These are phyloP conservation scores for Luffa aegyptiaca DNA, from an alignment of 306 rosid genomes.

Conservation along the genomic window DNA sequence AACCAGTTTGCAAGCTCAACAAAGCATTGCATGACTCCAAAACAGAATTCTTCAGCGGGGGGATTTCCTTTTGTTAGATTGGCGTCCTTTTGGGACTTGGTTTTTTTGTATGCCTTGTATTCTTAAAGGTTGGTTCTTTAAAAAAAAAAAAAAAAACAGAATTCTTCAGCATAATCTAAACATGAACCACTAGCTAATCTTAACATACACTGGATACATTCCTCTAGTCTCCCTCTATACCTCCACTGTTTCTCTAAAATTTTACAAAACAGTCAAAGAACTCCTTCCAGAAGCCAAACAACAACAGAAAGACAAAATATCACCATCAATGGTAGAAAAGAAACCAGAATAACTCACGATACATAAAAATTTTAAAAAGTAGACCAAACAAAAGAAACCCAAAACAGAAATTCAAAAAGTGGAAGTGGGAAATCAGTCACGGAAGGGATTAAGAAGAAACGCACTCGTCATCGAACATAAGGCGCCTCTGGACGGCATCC, in stretches of 20 bases:
- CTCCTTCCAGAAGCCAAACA: background rate
- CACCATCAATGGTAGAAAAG: background rate
- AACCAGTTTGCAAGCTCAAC: background rate
- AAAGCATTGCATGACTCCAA: background rate
- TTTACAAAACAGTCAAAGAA: background rate
- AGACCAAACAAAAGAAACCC: background rate
- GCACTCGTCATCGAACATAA: slow-evolving; percentile 94
- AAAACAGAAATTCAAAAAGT: background rate
- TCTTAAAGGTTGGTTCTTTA: no score
- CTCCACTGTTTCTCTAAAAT: background rate
- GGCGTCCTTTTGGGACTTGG: no score
- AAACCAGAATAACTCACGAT: background rate
- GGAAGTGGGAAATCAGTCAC: background rate
- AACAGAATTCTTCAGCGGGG: background rate
- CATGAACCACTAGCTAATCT: background rate
- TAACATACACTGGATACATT: background rate
- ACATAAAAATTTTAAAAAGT: background rate
- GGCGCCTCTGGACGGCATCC: slow-evolving; percentile 98
- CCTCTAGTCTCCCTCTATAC: background rate
- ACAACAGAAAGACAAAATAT: background rate
- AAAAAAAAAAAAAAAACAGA: no score
- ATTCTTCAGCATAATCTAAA: background rate
- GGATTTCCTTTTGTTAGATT: no score
- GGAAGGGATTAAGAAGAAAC: slow-evolving; percentile 15
- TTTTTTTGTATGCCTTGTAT: no score